These are phyloP conservation scores for Rhizoctonia solani DNA, from an alignment of 1,284 basidiomycete genomes.

Conservation along the genomic window DNA sequence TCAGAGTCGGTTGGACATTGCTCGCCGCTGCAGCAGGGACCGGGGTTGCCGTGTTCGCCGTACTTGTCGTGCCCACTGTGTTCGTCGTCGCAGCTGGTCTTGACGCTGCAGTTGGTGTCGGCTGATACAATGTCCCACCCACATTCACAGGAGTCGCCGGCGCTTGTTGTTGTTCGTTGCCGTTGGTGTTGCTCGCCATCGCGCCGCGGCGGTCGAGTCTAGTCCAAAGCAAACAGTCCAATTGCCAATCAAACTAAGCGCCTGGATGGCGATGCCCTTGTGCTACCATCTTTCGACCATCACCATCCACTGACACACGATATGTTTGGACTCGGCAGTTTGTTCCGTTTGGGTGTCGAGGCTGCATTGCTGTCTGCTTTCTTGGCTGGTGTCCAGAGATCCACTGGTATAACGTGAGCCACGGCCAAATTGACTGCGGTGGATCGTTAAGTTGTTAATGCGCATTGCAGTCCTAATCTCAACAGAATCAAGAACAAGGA, in stretches of 20 bases:
- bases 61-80: not conserved
- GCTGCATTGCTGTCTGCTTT: constrained; percentile 75
- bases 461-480: constrained; percentile 60
- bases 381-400: constrained; percentile 76
- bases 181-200: constrained; percentile 29
- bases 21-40: not conserved
- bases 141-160: not conserved
- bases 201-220: not conserved
- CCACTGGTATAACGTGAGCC: constrained; percentile 77
- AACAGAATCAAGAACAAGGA: constrained; percentile 80
- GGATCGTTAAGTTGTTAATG: constrained; percentile 10
- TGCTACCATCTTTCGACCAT: constrained; percentile 19
- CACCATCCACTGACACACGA: not conserved
- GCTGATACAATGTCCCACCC: constrained; percentile 18
- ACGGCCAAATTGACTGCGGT: constrained; percentile 35
- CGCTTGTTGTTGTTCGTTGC: constrained; percentile 5
- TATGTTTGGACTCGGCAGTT: constrained; percentile 62
- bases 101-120: constrained; percentile 7
- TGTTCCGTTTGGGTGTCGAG: constrained; percentile 76
- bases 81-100: constrained; percentile 3
- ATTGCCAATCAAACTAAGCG: constrained; percentile 30
- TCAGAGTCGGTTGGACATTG: constrained; percentile 1
- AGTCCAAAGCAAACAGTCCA: constrained; percentile 20
- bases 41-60: not conserved
- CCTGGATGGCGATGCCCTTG: constrained; percentile 16